Percentiles rank a stretch among this genome's conserved stretches.
phyloP scores from a whole-genome alignment of 2,329 filamentous ascomycete species.

The Thielaviopsis euricoi region DNA sequence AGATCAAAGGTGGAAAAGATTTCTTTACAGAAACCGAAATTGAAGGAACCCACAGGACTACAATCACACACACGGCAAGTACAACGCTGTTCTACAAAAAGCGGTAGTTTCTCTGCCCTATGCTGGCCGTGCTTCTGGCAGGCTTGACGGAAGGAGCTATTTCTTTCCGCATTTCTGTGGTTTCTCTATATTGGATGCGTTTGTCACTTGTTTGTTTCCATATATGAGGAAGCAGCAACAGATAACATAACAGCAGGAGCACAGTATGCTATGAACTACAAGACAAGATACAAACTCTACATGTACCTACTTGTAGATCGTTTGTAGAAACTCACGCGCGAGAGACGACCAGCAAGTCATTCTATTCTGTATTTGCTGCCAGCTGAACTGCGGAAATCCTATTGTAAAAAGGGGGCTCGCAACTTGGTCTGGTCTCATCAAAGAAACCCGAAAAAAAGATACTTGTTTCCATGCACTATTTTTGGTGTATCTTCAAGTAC shows the following conservation, averaged over 20 bases:
- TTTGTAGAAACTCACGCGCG: no score
- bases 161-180: neutral
- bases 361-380: neutral
- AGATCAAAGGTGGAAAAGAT: neutral
- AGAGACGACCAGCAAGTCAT: no score
- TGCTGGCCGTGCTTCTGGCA: neutral
- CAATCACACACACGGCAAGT: neutral
- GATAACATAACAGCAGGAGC: no score
- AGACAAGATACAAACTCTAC: no score
- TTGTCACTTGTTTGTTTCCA: neutral
- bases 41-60: slow-evolving; percentile 4
- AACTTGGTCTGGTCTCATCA: neutral
- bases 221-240: neutral
- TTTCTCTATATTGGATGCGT: neutral
- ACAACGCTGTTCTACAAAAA: neutral
- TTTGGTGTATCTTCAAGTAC: neutral
- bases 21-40: slow-evolving; percentile 7
- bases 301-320: no score
- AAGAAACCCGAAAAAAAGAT: neutral
- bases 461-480: neutral
- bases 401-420: neutral
- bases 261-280: no score
- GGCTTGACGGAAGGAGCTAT: neutral
- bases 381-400: neutral
- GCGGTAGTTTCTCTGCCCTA: neutral